Conservation (phyloP, 2,329 filamentous ascomycete species). For the Colletotrichum scovillei region DNA sequence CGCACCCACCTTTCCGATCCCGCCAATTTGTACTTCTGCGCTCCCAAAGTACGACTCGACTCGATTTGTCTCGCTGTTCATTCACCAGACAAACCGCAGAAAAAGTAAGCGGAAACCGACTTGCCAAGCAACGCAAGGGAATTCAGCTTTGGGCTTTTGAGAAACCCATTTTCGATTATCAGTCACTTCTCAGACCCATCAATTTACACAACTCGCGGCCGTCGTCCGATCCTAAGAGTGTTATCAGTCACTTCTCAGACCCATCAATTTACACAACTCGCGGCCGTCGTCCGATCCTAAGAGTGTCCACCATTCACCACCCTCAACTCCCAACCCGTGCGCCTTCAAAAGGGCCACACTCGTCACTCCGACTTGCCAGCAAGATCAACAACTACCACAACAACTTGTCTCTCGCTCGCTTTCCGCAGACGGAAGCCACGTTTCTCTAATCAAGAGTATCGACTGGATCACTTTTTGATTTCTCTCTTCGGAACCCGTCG, state of each 20-base stretch:
- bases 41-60: not conserved
- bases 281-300: not conserved
- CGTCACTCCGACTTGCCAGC: conserved; percentile 6
- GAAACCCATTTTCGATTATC: conserved; percentile 3
- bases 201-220: not conserved
- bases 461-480: not conserved
- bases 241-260: not conserved
- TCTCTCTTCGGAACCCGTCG: not conserved
- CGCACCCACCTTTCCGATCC: conserved; percentile 14
- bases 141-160: conserved; percentile 31
- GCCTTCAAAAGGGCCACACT: conserved; percentile 16
- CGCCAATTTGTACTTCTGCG: not conserved
- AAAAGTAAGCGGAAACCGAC: conserved; percentile 20
- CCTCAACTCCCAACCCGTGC: not conserved
- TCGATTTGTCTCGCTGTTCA: conserved; percentile 7
- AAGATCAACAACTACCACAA: not conserved
- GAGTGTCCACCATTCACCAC: not conserved
- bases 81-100: not conserved
- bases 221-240: not conserved
- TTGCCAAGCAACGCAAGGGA: conserved; percentile 34
- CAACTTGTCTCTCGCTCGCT: conserved; percentile 21
- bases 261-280: not conserved
- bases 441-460: not conserved
- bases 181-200: not conserved
- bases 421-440: conserved; percentile 1